These are phyloP conservation scores for Papiliotrema laurentii DNA, from an alignment of 1,284 basidiomycete genomes.

Conservation along the genomic window DNA sequence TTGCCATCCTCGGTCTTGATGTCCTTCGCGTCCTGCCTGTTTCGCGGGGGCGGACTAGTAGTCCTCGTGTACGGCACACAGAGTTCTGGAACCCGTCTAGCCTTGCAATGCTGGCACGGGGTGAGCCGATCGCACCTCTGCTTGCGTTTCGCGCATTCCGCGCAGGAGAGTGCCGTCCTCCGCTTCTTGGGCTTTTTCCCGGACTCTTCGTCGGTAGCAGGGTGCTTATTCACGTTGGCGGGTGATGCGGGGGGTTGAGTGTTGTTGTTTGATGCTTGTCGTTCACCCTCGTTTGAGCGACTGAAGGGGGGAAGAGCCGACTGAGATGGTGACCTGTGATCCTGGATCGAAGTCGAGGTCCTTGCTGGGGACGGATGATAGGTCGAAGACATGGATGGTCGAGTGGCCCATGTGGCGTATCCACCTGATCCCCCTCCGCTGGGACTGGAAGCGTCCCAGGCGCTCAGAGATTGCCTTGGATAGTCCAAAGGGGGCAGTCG, in stretches of 20 bases:
- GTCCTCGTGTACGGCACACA: conserved; percentile 31
- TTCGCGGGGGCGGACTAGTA: conserved; percentile 12
- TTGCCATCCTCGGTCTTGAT: conserved; percentile 1
- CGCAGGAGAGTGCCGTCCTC: conserved; percentile 37
- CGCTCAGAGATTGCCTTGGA: not conserved
- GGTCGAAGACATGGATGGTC: not conserved
- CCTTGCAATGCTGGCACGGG: conserved; percentile 43
- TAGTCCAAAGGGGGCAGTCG: not conserved
- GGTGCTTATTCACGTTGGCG: not conserved
- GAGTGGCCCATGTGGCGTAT: not conserved
- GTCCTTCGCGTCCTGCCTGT: not conserved
- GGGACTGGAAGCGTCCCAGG: not conserved
- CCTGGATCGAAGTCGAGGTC: not conserved
- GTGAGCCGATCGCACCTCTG: conserved; percentile 45
- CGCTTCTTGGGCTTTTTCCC: conserved; percentile 43
- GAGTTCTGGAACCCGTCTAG: conserved; percentile 36
- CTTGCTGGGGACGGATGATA: not conserved
- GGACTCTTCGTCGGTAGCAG: not conserved
- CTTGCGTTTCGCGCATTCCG: conserved; percentile 44
- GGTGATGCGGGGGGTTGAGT: not conserved
- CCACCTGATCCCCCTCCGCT: not conserved
- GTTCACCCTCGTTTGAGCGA: not conserved
- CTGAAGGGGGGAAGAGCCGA: no score
- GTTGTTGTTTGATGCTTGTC: not conserved
- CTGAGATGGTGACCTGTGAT: no score